Evolutionary conservation across 495 filamentous ascomycete genomes (phyloP).

Genomic region (Pseudoneurospora amorphoporcata): DNA sequence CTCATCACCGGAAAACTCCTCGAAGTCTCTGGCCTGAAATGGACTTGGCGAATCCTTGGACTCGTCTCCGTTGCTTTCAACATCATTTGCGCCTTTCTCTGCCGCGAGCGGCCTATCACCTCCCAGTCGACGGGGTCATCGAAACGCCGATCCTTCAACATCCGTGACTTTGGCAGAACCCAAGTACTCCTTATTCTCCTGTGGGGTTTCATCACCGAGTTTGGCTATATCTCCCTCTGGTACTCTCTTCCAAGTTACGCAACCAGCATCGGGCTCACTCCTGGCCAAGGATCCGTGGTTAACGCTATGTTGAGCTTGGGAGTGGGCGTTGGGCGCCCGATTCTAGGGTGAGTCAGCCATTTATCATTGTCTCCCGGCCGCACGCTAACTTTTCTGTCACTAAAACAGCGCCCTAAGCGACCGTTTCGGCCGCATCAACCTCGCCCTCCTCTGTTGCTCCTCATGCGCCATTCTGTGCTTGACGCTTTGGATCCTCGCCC

Average conservation of each 20-base stretch:
- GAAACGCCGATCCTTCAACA: conserved; percentile 3
- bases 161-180: conserved; percentile 22
- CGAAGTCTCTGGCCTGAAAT: conserved; percentile 38
- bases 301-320: conserved; percentile 59
- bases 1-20: conserved; percentile 45
- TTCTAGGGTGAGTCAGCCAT: conserved; percentile 40
- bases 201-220: conserved; percentile 58
- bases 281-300: conserved; percentile 53
- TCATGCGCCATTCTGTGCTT: conserved; percentile 30
- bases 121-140: conserved; percentile 44
- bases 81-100: conserved; percentile 40
- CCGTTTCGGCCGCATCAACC: conserved; percentile 51
- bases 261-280: conserved; percentile 43
- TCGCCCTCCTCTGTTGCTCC: conserved; percentile 28
- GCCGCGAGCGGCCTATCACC: conserved; percentile 38
- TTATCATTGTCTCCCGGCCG: background rate
- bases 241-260: conserved; percentile 60
- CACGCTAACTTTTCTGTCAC: background rate
- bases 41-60: conserved; percentile 51
- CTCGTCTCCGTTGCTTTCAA: conserved; percentile 43
- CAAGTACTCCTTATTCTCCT: conserved; percentile 51
- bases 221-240: conserved; percentile 55
- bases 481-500: conserved; percentile 55
- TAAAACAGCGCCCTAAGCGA: conserved; percentile 38
- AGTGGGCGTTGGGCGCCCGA: conserved; percentile 51